Conservation (phyloP, 371 early-diverging fungal species). For the Smittium culicis region DNA sequence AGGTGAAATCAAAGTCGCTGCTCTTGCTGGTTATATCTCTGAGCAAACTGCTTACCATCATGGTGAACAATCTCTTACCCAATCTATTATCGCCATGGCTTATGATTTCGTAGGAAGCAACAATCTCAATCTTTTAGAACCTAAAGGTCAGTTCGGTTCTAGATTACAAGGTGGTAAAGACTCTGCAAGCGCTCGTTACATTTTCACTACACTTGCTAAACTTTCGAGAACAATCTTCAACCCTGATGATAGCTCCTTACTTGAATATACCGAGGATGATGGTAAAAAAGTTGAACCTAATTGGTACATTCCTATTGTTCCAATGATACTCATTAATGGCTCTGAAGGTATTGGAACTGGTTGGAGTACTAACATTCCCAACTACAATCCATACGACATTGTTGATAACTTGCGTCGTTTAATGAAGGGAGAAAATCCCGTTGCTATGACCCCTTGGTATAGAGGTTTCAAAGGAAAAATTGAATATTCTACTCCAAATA, state of each 20-base stretch:
- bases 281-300: slow-evolving; percentile 91
- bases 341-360: slow-evolving; percentile 99
- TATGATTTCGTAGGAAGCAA: slow-evolving; percentile 98
- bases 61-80: slow-evolving; percentile 80
- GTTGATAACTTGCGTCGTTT: slow-evolving; percentile 75
- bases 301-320: slow-evolving; percentile 94
- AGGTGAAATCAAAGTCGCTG: slow-evolving; percentile 91
- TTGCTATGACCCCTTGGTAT: slow-evolving; percentile 92
- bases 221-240: slow-evolving; percentile 80
- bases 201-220: slow-evolving; percentile 69
- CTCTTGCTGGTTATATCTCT: slow-evolving; percentile 89
- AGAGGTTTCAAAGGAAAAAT: slow-evolving; percentile 82
- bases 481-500: slow-evolving; percentile 36
- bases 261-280: slow-evolving; percentile 90
- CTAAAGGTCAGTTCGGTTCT: slow-evolving; percentile 96
- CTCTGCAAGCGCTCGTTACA: slow-evolving; percentile 96
- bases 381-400: slow-evolving; percentile 89
- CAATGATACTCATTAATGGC: slow-evolving; percentile 96
- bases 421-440: slow-evolving; percentile 60
- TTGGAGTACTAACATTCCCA: slow-evolving; percentile 72
- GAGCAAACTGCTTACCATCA: slow-evolving; percentile 97
- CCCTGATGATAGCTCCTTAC: slow-evolving; percentile 75
- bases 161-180: slow-evolving; percentile 96
- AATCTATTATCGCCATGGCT: slow-evolving; percentile 95
- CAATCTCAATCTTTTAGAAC: slow-evolving; percentile 87